A percentile compares a stretch with the other conserved stretches of the same genome.
Conservation (phyloP, 306 rosid species). For the Vigna hirtella region DNA sequence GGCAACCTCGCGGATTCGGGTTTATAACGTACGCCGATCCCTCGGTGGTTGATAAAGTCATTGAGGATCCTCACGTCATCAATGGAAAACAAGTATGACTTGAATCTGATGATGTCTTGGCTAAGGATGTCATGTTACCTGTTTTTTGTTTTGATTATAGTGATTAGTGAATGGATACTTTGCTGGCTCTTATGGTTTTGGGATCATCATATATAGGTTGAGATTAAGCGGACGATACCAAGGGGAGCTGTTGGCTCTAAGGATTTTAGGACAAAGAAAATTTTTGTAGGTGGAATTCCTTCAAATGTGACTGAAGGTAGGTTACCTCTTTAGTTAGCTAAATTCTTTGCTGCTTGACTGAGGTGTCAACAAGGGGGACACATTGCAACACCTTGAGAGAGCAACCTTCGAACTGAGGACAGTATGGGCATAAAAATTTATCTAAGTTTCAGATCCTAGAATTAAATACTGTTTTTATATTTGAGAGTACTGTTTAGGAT, state of each 20-base stretch:
- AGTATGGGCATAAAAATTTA: conserved; percentile 7
- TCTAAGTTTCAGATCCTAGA: conserved; percentile 36
- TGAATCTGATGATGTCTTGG: conserved; percentile 33
- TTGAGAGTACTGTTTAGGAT: conserved; percentile 27
- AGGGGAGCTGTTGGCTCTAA: conserved; percentile 81
- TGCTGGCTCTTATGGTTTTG: conserved; percentile 47
- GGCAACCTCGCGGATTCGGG: conserved; percentile 96
- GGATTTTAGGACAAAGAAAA: conserved; percentile 92
- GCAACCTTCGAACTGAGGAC: conserved; percentile 32
- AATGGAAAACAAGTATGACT: conserved; percentile 81
- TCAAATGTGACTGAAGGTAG: conserved; percentile 87
- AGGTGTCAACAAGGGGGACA: conserved; percentile 40
- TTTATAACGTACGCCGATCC: conserved; percentile 87
- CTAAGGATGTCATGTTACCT: conserved; percentile 41
- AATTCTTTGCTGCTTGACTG: conserved; percentile 31
- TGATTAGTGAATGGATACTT: conserved; percentile 39
- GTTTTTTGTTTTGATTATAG: conserved; percentile 30
- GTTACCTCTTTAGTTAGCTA: conserved; percentile 38
- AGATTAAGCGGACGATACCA: conserved; percentile 96
- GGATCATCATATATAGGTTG: conserved; percentile 65
- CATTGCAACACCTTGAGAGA: conserved; percentile 40
- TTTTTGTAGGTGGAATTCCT: conserved; percentile 95
- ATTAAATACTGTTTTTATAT: not conserved
- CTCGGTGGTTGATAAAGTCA: conserved; percentile 89
- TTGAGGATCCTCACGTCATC: conserved; percentile 79